Percentiles rank a stretch among this genome's conserved stretches.
phyloP scores from a whole-genome alignment of 192 early-diverging fungal species.

The Coemansia erecta region DNA sequence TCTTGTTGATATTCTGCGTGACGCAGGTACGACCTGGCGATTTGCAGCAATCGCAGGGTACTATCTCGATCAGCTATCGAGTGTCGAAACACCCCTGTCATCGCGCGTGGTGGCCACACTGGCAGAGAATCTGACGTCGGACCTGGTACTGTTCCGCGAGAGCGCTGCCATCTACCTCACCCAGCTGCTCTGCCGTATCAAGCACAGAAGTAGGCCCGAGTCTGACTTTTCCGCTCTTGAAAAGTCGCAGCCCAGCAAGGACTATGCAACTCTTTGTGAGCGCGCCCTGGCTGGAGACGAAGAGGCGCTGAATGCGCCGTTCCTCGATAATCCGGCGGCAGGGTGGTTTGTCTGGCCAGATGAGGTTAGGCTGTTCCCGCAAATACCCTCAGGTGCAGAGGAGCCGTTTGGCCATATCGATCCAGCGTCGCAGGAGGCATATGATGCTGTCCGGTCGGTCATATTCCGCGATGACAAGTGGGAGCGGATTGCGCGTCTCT shows the following conservation, averaged over 20 bases:
- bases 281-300: conserved; percentile 35
- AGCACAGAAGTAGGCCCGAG: conserved; percentile 55
- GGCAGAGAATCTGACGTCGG: conserved; percentile 62
- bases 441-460: conserved; percentile 53
- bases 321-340: conserved; percentile 59
- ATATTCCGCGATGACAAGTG: conserved; percentile 67
- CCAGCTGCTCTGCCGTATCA: conserved; percentile 66
- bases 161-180: conserved; percentile 62
- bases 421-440: conserved; percentile 54
- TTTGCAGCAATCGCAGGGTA: conserved; percentile 77
- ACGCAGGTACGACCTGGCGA: conserved; percentile 74
- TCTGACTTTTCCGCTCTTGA: not conserved
- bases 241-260: not conserved
- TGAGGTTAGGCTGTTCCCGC: conserved; percentile 55
- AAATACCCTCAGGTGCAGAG: conserved; percentile 28
- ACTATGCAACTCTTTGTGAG: conserved; percentile 31
- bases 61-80: conserved; percentile 71
- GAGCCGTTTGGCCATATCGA: conserved; percentile 58
- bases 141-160: conserved; percentile 71
- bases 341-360: conserved; percentile 87
- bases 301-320: conserved; percentile 14
- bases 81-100: conserved; percentile 59
- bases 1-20: conserved; percentile 62
- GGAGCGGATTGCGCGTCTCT: conserved; percentile 59
- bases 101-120: conserved; percentile 58